Evolutionary conservation across 208 protist genomes (phyloP), one percentile per base, ranked within the genome.

Genomic region (Wallacemonas sp.): DNA sequence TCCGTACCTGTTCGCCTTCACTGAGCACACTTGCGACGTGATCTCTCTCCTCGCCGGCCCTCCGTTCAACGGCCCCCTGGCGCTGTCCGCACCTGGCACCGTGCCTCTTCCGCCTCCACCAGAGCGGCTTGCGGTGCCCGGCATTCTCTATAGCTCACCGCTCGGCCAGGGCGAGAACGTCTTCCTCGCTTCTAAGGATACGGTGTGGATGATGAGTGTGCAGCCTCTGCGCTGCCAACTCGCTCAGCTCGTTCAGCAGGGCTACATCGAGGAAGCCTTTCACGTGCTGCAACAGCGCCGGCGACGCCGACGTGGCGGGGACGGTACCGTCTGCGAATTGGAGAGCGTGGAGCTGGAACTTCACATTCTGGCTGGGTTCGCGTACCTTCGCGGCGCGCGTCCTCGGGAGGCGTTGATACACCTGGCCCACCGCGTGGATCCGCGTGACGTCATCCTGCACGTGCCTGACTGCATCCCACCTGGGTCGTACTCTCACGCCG

Each of bases 1-100:
- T 38, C 84, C 84, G 8, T 84, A 84, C 68, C 67, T 93, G 17
- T 84, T 93, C 58, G 76, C 75, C 41, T 93, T 93, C 68, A 83
- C 80, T 9, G 61, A 72, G 30, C 21, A 71, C 19, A 72, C 88
- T 65, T 93, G 87, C 62, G 82, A 90, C 67, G 84, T 90, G 17
- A 73, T 79, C 33, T 84, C 36, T 14, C 14, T 17, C 36, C 14
- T 41, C 36, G 36, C 6, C 36, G n/a, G n/a, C n/a, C n/a, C n/a
- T n/a, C n/a, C n/a, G n/a, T n/a, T n/a, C n/a, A n/a, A n/a, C n/a
- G n/a, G n/a, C n/a, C n/a, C n/a, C n/a, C n/a, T n/a, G n/a, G n/a
- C n/a, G n/a, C n/a, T n/a, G n/a, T 41, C 36, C 9, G 36, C 36
- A 41, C 36, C 36, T 41, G 36, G 36, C 36, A 14, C 36, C 17